A percentile compares a stretch with the other conserved stretches of the same genome.
Evolutionary conservation across 1,284 basidiomycete species (phyloP).

Genomic region (Sutorius eximius): DNA sequence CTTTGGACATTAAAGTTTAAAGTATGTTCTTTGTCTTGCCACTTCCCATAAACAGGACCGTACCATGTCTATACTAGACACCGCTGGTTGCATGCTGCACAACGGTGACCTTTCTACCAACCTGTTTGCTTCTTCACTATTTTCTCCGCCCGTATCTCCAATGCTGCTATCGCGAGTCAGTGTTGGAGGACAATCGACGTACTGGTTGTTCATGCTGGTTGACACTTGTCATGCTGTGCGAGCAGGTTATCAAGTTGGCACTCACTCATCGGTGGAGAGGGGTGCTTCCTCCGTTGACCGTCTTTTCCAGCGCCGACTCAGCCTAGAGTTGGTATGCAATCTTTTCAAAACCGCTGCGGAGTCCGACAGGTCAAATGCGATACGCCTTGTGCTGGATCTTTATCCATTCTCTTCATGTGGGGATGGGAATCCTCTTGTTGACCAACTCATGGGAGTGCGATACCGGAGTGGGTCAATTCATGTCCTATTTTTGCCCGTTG

Average conservation of each 20-base stretch:
- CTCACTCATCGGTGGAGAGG: neutral
- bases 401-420: neutral
- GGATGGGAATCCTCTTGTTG: neutral
- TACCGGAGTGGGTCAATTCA: neutral
- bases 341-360: neutral
- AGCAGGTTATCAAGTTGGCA: neutral
- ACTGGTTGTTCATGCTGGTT: neutral
- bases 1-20: neutral
- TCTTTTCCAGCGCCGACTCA: neutral
- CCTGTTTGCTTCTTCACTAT: neutral
- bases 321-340: neutral
- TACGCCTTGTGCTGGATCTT: neutral
- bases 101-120: neutral
- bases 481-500: neutral
- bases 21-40: neutral
- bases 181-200: neutral
- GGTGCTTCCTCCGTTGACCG: neutral
- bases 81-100: neutral
- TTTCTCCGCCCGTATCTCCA: neutral
- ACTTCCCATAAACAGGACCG: neutral
- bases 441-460: neutral
- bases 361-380: neutral
- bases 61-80: neutral
- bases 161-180: neutral
- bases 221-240: neutral